phyloP scores from a whole-genome alignment of 257 asterid genomes.

The Solanum pennellii region DNA sequence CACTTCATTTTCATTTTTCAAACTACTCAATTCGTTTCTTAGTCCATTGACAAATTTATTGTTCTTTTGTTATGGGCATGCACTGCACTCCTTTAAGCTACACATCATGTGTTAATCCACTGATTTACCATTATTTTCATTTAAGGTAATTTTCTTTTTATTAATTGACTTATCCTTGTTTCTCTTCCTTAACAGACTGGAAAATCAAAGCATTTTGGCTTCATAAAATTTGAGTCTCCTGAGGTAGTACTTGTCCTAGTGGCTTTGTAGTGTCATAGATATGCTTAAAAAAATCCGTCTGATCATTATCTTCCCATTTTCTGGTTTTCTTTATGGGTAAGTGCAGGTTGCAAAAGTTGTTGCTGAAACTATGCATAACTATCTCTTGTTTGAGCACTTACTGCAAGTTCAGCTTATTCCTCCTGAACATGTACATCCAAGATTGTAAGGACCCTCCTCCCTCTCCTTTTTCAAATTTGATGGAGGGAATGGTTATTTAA shows the following conservation, averaged over 20 bases:
- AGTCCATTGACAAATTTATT: neutral
- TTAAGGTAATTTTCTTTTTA: neutral
- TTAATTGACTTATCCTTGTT: neutral
- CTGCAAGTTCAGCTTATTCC: slow-evolving; percentile 73
- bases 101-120: neutral
- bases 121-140: neutral
- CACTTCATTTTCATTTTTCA: neutral
- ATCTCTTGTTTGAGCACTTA: slow-evolving; percentile 73
- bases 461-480: neutral
- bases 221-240: slow-evolving; percentile 78
- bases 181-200: slow-evolving; percentile 54
- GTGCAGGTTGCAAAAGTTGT: slow-evolving; percentile 87
- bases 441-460: slow-evolving; percentile 37
- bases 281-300: neutral
- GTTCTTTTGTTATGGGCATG: neutral
- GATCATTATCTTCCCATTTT: neutral
- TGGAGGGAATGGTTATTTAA: neutral
- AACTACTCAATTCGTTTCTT: neutral
- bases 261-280: neutral
- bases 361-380: slow-evolving; percentile 83
- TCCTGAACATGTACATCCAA: slow-evolving; percentile 66
- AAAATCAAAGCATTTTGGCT: slow-evolving; percentile 88
- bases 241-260: slow-evolving; percentile 46
- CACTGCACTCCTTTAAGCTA: neutral
- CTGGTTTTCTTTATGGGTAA: neutral